These are phyloP conservation scores for Oldenlandia corymbosa DNA, from an alignment of 257 asterid genomes.

Conservation along the genomic window DNA sequence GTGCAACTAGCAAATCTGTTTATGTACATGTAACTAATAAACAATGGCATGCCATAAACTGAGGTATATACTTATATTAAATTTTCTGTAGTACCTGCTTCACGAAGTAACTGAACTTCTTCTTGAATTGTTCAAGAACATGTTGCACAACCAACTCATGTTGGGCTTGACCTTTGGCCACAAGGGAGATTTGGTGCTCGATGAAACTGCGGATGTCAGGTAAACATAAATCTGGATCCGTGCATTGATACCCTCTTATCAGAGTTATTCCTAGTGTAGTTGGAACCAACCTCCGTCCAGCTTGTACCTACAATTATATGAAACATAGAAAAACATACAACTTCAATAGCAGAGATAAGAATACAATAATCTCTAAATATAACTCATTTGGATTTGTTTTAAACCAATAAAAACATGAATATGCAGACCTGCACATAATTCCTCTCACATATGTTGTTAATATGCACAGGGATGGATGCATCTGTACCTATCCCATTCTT, in stretches of 20 bases:
- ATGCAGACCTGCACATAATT: conserved; percentile 82
- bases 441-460: conserved; percentile 84
- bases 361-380: background rate
- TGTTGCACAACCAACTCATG: conserved; percentile 73
- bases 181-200: conserved; percentile 84
- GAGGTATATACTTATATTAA: too few species aligned
- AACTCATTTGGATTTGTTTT: conserved; percentile 2
- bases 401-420: conserved; percentile 13
- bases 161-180: conserved; percentile 92
- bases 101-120: conserved; percentile 79
- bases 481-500: conserved; percentile 93
- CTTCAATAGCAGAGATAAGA: background rate
- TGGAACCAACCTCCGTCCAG: conserved; percentile 80
- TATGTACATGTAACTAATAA: background rate
- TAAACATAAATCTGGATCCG: conserved; percentile 85
- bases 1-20: background rate
- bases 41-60: background rate
- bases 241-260: conserved; percentile 87
- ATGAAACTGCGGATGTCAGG: conserved; percentile 93
- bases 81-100: conserved; percentile 64
- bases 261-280: conserved; percentile 88
- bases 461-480: conserved; percentile 86
- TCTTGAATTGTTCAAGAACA: conserved; percentile 70
- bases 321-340: background rate
- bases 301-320: conserved; percentile 56